A percentile compares a stretch with the other conserved stretches of the same genome.
phyloP scores from a whole-genome alignment of 1,284 basidiomycete species.

The Leccinum pseudoinsigne region DNA sequence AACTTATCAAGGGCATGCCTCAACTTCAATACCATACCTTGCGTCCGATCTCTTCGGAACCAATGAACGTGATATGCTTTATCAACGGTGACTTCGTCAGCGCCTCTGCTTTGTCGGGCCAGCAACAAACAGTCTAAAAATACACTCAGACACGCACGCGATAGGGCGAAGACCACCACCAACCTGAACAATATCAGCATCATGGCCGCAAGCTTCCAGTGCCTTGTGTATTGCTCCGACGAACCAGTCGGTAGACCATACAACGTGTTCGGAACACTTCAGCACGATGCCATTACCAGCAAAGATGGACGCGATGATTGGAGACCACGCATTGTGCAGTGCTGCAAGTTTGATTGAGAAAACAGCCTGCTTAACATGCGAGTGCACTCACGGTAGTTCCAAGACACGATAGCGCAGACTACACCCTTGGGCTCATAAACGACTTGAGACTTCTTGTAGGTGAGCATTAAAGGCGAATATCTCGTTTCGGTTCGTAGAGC shows the following conservation, averaged over 20 bases:
- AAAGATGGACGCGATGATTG: conserved; percentile 88
- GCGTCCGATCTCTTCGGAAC: conserved; percentile 87
- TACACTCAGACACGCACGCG: conserved; percentile 18
- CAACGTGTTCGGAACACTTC: conserved; percentile 92
- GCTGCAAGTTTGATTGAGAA: conserved; percentile 44
- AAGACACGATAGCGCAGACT: conserved; percentile 90
- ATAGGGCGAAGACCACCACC: conserved; percentile 11
- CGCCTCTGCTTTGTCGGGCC: conserved; percentile 82
- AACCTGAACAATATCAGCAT: conserved; percentile 82
- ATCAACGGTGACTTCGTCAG: conserved; percentile 82
- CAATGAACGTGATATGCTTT: conserved; percentile 89
- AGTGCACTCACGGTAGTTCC: conserved; percentile 79
- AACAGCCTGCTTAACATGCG: not conserved
- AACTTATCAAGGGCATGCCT: not conserved
- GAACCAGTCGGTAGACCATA: conserved; percentile 87
- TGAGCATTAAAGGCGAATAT: conserved; percentile 73
- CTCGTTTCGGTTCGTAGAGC: conserved; percentile 72
- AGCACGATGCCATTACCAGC: conserved; percentile 90
- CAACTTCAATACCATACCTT: conserved; percentile 63
- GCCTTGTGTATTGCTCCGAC: conserved; percentile 75
- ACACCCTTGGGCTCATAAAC: conserved; percentile 94
- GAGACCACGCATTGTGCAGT: conserved; percentile 91
- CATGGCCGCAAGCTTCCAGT: conserved; percentile 75
- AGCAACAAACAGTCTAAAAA: conserved; percentile 77
- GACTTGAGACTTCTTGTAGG: conserved; percentile 85